phyloP scores from a whole-genome alignment of 2,329 filamentous ascomycete species.

The Diaporthe velutina region DNA sequence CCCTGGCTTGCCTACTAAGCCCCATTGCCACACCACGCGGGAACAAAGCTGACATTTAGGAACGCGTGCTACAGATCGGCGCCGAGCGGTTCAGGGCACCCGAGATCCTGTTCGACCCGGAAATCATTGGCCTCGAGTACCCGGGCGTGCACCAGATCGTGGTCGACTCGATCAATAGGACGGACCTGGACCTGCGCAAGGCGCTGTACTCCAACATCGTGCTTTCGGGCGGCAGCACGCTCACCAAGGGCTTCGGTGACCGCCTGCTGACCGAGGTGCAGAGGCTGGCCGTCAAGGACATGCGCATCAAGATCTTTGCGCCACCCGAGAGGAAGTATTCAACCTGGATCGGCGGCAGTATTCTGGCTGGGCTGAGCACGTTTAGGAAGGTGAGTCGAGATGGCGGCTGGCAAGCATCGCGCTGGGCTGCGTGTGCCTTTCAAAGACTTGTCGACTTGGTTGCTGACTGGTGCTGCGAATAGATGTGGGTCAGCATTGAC shows the following conservation, averaged over 20 bases:
- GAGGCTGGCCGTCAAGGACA: constrained; percentile 94
- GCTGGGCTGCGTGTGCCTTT: neutral
- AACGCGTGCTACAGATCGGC: constrained; percentile 72
- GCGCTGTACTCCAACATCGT: constrained; percentile 97
- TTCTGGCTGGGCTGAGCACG: constrained; percentile 94
- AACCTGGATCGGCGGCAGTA: constrained; percentile 98
- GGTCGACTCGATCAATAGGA: constrained; percentile 93
- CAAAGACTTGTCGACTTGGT: neutral
- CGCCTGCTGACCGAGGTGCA: constrained; percentile 92
- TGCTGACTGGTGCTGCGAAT: constrained; percentile 38
- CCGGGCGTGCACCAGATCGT: constrained; percentile 98
- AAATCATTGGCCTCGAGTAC: constrained; percentile 97
- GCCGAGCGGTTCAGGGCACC: constrained; percentile 95
- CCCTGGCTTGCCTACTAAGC: no score
- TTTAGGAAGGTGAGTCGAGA: constrained; percentile 86
- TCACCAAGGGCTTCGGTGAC: constrained; percentile 97
- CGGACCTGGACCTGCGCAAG: constrained; percentile 95
- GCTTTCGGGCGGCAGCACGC: constrained; percentile 92
- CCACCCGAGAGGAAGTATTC: constrained; percentile 98
- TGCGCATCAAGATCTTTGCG: constrained; percentile 99
- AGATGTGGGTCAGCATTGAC: constrained; percentile 99
- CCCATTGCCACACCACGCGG: neutral
- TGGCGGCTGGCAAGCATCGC: neutral
- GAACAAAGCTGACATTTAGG: neutral
- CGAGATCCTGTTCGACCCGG: constrained; percentile 97